A percentile compares a stretch with the other conserved stretches of the same genome.
Conservation (phyloP, 164 flowering plant species). For the Houttuynia cordata region DNA sequence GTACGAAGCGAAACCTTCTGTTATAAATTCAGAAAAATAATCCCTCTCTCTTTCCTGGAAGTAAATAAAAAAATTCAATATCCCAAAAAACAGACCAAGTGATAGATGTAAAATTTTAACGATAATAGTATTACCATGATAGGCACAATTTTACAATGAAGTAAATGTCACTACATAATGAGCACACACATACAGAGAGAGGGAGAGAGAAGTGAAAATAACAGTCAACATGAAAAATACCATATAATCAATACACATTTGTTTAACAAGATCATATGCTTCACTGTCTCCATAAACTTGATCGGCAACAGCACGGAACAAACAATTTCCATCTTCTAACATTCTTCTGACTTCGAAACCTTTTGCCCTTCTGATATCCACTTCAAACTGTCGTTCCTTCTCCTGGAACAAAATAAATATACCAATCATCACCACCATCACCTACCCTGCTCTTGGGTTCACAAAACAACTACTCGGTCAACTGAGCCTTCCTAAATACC, state of each 20-base stretch:
- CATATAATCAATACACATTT: constrained; percentile 99
- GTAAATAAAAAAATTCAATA: not conserved
- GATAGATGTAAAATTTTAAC: too few species aligned
- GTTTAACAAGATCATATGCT: constrained; percentile 65
- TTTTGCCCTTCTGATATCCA: constrained; percentile 65
- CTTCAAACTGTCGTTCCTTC: constrained; percentile 86
- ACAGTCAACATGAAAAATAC: too few species aligned
- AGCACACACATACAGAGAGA: too few species aligned
- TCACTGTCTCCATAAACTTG: constrained; percentile 98
- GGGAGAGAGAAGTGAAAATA: too few species aligned
- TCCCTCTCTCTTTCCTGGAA: constrained; percentile 89
- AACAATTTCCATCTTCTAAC: constrained; percentile 96
- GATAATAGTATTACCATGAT: too few species aligned
- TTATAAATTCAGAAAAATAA: constrained; percentile 88
- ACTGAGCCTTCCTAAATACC: too few species aligned
- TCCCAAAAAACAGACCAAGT: constrained; percentile 1
- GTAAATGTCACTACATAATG: too few species aligned
- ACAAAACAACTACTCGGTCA: not conserved
- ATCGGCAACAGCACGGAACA: constrained; percentile 98
- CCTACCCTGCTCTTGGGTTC: not conserved
- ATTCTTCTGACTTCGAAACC: constrained; percentile 85
- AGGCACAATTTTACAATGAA: too few species aligned
- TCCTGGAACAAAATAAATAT: constrained; percentile 41
- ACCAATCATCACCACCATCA: not conserved
- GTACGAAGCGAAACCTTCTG: constrained; percentile 92